phyloP scores from a whole-genome alignment of 1,139 yeast species.

The Hyphopichia burtonii region DNA sequence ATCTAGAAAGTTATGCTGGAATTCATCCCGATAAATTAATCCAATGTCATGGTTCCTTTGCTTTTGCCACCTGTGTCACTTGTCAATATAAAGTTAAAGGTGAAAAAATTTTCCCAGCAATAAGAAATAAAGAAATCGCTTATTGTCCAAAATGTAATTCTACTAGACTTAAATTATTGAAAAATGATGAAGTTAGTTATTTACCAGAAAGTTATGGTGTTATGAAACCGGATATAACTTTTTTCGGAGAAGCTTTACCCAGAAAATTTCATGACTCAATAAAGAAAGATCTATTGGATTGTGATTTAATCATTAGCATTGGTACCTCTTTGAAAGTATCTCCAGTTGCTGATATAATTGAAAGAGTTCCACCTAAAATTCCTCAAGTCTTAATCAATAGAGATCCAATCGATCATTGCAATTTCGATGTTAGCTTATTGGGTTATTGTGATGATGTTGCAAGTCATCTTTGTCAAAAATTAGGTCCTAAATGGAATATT shows the following conservation, averaged over 20 bases:
- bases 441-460: slow-evolving; percentile 92
- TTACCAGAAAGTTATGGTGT: slow-evolving; percentile 66
- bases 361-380: slow-evolving; percentile 61
- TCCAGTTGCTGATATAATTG: slow-evolving; percentile 93
- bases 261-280: slow-evolving; percentile 64
- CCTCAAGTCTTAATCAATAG: slow-evolving; percentile 85
- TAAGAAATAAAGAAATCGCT: slow-evolving; percentile 63
- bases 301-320: slow-evolving; percentile 82
- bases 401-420: slow-evolving; percentile 75
- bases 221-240: slow-evolving; percentile 92
- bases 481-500: slow-evolving; percentile 60
- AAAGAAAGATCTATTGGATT: slow-evolving; percentile 55
- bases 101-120: slow-evolving; percentile 58
- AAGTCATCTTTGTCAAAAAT: slow-evolving; percentile 54
- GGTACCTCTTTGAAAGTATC: slow-evolving; percentile 96
- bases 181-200: slow-evolving; percentile 28
- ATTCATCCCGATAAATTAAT: slow-evolving; percentile 66
- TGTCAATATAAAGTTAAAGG: slow-evolving; percentile 74
- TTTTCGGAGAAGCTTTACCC: slow-evolving; percentile 89
- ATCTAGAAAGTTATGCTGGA: slow-evolving; percentile 84
- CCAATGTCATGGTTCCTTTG: slow-evolving; percentile 97
- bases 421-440: slow-evolving; percentile 76
- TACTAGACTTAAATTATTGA: slow-evolving; percentile 35
- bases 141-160: slow-evolving; percentile 66
- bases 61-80: slow-evolving; percentile 83